Percentiles rank a stretch among this genome's conserved stretches.
phyloP scores from a whole-genome alignment of 1,284 basidiomycete genomes.

The Trichosporon faecale region DNA sequence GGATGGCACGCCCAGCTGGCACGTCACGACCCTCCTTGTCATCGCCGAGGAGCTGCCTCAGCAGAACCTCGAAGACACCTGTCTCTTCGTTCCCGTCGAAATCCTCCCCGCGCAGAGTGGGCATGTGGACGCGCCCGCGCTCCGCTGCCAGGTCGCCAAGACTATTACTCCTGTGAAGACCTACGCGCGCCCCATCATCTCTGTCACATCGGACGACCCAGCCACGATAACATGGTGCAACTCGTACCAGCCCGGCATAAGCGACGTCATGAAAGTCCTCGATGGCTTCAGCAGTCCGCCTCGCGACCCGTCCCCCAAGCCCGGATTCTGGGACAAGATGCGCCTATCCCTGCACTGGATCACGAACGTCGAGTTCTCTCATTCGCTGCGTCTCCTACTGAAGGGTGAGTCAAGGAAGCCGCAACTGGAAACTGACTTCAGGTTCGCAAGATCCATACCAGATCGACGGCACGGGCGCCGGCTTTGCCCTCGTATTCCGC shows the following conservation, averaged over 20 bases:
- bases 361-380: constrained; percentile 66
- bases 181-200: constrained; percentile 74
- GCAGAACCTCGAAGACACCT: constrained; percentile 58
- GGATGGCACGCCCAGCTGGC: constrained; percentile 21
- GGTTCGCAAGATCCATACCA: constrained; percentile 81
- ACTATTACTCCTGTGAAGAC: constrained; percentile 94
- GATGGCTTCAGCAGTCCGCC: constrained; percentile 78
- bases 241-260: constrained; percentile 79
- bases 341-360: constrained; percentile 82
- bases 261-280: constrained; percentile 79
- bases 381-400: constrained; percentile 74
- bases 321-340: constrained; percentile 97
- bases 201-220: constrained; percentile 63
- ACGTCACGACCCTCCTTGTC: constrained; percentile 72
- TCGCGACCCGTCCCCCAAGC: constrained; percentile 76
- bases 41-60: constrained; percentile 82
- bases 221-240: constrained; percentile 86
- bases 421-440: constrained; percentile 42
- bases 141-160: constrained; percentile 74
- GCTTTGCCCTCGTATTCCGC: constrained; percentile 84
- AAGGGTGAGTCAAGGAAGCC: constrained; percentile 61
- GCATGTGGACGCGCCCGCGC: constrained; percentile 58
- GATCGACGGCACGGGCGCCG: constrained; percentile 72
- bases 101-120: constrained; percentile 62
- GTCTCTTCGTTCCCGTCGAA: constrained; percentile 68